Percentiles rank a stretch among this genome's conserved stretches.
Evolutionary conservation across 2,329 filamentous ascomycete species (phyloP).

Genomic region (Aspergillus sp.): DNA sequence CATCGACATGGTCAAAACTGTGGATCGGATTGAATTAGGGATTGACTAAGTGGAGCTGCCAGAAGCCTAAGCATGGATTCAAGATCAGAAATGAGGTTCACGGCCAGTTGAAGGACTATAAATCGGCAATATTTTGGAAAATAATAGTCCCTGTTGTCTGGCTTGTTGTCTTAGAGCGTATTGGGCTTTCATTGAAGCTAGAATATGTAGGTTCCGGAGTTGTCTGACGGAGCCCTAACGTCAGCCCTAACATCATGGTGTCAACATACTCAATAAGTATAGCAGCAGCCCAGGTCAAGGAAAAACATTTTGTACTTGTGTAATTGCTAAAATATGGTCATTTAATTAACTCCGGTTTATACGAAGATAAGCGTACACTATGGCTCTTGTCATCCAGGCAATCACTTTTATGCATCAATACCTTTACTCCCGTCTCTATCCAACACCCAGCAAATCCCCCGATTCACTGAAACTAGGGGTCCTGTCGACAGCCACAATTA

Average conservation of each 20-base stretch:
- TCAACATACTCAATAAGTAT: background rate
- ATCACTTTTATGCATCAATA: slow-evolving; percentile 18
- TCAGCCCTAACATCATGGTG: slow-evolving; percentile 2
- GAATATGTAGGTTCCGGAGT: background rate
- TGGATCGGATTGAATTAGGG: background rate
- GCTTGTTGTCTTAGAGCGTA: no score
- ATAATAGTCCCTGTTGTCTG: no score
- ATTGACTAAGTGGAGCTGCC: background rate
- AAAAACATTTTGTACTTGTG: background rate
- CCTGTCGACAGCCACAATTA: slow-evolving; percentile 16
- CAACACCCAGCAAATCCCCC: slow-evolving; percentile 13
- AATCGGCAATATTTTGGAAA: background rate
- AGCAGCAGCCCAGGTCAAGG: background rate
- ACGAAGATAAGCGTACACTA: background rate
- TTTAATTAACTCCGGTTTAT: background rate
- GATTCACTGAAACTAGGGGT: slow-evolving; percentile 17
- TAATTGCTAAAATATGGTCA: background rate
- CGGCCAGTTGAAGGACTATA: background rate
- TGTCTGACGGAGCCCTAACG: slow-evolving; percentile 1
- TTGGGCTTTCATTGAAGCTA: no score
- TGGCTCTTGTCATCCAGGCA: slow-evolving; percentile 19
- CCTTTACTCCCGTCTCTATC: slow-evolving; percentile 14
- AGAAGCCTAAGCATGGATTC: background rate
- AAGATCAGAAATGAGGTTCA: background rate
- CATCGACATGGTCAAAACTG: no score